Base-by-base conservation (phyloP, 352 stramenopile genomes). In the Hyaloperonospora arabidopsidis region DNA sequence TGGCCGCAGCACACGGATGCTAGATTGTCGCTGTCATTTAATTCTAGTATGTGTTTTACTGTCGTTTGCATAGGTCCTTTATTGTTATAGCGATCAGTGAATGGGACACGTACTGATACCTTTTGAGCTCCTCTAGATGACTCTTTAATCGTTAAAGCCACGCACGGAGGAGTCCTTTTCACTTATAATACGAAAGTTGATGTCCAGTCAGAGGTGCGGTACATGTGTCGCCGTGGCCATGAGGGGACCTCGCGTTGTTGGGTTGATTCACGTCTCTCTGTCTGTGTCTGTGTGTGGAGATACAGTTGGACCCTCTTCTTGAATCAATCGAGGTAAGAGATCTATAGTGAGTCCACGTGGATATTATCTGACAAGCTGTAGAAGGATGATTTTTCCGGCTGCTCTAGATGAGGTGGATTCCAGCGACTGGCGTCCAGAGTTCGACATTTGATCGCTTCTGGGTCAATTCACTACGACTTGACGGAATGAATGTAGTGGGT, bases 281-380 rank as follows among this genome's bases (percentile, higher is more conserved):
- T n/a, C n/a, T n/a, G 17, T 52, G 10, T 14, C 7, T 19, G 10
- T 54, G 19, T 14, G 18, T 50, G 13, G 48, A 72, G 65, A 15
- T 62, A 19, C 36, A 23, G 18, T 50, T 79, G 6, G 67, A 73
- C 36, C 64, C 69, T 11, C 40, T 76, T 6, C 44, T 80, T 21
- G 50, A 76, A 39, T 35, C 53, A 28, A 63, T 83, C 58, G 61
- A 79, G 58, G 73, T 76, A n/a, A n/a, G n/a, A n/a, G n/a, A n/a
- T n/a, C n/a, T n/a, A n/a, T n/a, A n/a, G n/a, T n/a, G n/a, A n/a
- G n/a, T n/a, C n/a, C n/a, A n/a, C n/a, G n/a, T n/a, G n/a, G n/a
- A n/a, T n/a, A n/a, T n/a, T n/a, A n/a, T n/a, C n/a, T n/a, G n/a
- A n/a, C n/a, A n/a, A n/a, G n/a, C n/a, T n/a, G n/a, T n/a, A n/a